Percentiles rank a stretch among this genome's conserved stretches.
Evolutionary conservation across 2,329 filamentous ascomycete genomes (phyloP).

Genomic region (Trichoderma sp.): DNA sequence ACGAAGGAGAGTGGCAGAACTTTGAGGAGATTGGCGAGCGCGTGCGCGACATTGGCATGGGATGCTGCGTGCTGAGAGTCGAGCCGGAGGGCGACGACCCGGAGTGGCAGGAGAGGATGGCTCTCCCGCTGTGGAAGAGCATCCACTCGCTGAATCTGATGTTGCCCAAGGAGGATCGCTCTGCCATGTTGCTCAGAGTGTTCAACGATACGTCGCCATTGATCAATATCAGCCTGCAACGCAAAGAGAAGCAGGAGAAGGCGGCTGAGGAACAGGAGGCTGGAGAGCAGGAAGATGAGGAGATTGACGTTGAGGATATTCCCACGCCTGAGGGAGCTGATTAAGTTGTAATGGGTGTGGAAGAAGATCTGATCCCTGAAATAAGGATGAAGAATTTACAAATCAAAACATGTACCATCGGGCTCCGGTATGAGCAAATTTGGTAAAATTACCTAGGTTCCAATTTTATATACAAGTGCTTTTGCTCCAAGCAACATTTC

Average conservation of each 20-base stretch:
- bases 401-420: neutral
- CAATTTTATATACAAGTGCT: slow-evolving; percentile 32
- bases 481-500: neutral
- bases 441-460: slow-evolving; percentile 4
- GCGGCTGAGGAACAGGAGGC: slow-evolving; percentile 39
- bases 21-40: slow-evolving; percentile 88
- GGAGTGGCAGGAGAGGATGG: slow-evolving; percentile 74
- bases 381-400: neutral
- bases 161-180: slow-evolving; percentile 95
- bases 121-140: slow-evolving; percentile 92
- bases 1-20: slow-evolving; percentile 71
- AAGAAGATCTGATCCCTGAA: neutral
- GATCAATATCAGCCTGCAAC: slow-evolving; percentile 68
- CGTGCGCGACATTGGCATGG: slow-evolving; percentile 79
- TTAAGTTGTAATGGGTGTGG: neutral
- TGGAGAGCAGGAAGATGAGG: slow-evolving; percentile 33
- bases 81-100: slow-evolving; percentile 70
- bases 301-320: slow-evolving; percentile 44
- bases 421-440: neutral
- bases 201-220: slow-evolving; percentile 89
- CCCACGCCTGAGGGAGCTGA: slow-evolving; percentile 42
- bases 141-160: slow-evolving; percentile 92
- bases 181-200: slow-evolving; percentile 86
- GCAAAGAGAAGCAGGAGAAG: slow-evolving; percentile 43
- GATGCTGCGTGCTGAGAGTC: slow-evolving; percentile 86